These are phyloP conservation scores for Xylariaceae sp. DNA, from an alignment of 2,329 filamentous ascomycete genomes.

Conservation along the genomic window DNA sequence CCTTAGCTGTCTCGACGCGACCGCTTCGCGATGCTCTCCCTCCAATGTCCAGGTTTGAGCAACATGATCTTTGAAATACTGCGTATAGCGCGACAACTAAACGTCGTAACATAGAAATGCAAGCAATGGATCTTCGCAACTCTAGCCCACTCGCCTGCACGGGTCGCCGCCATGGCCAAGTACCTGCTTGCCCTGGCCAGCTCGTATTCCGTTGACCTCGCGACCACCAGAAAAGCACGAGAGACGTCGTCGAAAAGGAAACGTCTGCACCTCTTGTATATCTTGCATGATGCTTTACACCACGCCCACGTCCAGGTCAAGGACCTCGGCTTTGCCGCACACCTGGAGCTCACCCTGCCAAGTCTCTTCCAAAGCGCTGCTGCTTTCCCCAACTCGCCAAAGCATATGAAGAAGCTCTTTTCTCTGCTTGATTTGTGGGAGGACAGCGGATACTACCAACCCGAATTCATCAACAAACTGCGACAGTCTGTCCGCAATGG, in stretches of 20 bases:
- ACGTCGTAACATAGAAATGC: conserved; percentile 61
- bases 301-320: conserved; percentile 53
- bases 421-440: conserved; percentile 66
- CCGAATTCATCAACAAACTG: conserved; percentile 52
- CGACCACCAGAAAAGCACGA: conserved; percentile 33
- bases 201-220: conserved; percentile 41
- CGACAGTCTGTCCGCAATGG: conserved; percentile 49
- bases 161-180: conserved; percentile 65
- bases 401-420: conserved; percentile 59
- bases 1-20: conserved; percentile 58
- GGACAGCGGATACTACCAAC: conserved; percentile 56
- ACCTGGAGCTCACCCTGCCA: conserved; percentile 54
- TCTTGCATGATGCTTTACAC: conserved; percentile 73
- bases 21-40: conserved; percentile 66
- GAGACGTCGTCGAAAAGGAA: conserved; percentile 59
- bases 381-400: conserved; percentile 55
- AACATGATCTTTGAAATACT: conserved; percentile 39
- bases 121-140: conserved; percentile 78
- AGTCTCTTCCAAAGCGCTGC: conserved; percentile 57
- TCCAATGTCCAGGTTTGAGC: conserved; percentile 83
- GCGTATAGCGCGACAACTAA: conserved; percentile 33
- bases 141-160: conserved; percentile 61
- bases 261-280: conserved; percentile 69
- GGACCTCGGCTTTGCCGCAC: conserved; percentile 47
- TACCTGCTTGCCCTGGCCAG: conserved; percentile 66